A percentile compares a stretch with the other conserved stretches of the same genome.
Conservation (phyloP, 495 filamentous ascomycete genomes). For the Xylaria castorea region DNA sequence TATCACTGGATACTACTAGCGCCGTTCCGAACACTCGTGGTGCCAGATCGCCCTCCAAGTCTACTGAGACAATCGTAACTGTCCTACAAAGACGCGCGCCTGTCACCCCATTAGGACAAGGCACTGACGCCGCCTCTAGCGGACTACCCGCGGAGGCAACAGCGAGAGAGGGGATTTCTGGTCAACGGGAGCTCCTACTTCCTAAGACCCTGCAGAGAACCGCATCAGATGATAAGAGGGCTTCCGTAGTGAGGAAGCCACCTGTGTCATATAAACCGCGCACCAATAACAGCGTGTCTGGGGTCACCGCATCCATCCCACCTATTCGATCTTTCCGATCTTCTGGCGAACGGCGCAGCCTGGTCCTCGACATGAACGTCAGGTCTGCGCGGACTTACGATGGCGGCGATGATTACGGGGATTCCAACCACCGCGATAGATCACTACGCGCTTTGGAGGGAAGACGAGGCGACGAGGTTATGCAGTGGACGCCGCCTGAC, state of each 20-base stretch:
- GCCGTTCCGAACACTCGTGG: slow-evolving; percentile 31
- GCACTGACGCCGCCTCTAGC: slow-evolving; percentile 17
- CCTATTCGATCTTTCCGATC: slow-evolving; percentile 60
- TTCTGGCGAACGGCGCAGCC: slow-evolving; percentile 55
- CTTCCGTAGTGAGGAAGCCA: slow-evolving; percentile 45
- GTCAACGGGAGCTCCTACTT: slow-evolving; percentile 50
- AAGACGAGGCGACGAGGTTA: slow-evolving; percentile 44
- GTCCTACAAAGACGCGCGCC: slow-evolving; percentile 36
- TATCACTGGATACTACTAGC: slow-evolving; percentile 47
- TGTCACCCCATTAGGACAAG: slow-evolving; percentile 21
- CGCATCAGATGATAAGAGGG: slow-evolving; percentile 49
- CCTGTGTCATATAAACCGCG: slow-evolving; percentile 52
- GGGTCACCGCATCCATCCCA: slow-evolving; percentile 47
- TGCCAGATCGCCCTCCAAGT: slow-evolving; percentile 34
- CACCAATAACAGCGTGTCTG: slow-evolving; percentile 35
- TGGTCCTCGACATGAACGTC: slow-evolving; percentile 55
- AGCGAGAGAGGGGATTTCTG: slow-evolving; percentile 35
- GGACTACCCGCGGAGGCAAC: slow-evolving; percentile 20
- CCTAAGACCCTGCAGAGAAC: slow-evolving; percentile 43
- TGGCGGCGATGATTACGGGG: slow-evolving; percentile 43
- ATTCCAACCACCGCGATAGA: slow-evolving; percentile 55
- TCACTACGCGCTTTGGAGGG: slow-evolving; percentile 59
- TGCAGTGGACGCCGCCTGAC: slow-evolving; percentile 50
- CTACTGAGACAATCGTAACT: slow-evolving; percentile 33
- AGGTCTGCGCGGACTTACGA: slow-evolving; percentile 44